Evolutionary conservation across 305 asterid genomes (phyloP), one percentile per base, ranked within the genome.

Genomic region (Fraxinus angustifolia): DNA sequence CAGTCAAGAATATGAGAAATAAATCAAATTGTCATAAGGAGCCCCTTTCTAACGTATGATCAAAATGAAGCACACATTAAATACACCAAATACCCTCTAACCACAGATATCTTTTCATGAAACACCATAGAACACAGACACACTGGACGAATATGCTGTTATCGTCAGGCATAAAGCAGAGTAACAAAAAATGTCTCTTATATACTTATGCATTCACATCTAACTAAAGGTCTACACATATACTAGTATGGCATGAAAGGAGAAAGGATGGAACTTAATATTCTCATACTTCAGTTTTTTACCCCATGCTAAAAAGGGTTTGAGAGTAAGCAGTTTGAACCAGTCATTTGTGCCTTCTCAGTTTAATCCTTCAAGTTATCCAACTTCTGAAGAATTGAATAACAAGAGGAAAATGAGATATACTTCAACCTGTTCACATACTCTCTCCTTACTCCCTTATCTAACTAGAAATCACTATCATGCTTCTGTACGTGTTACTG

Each of bases 61-160:
- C 40, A 80, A 72, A 72, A 35, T 73, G 58, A 72, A 72, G 73
- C 17, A 72, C 42, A 48, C 31, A 36, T 60, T 11, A 67, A 67
- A 67, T 26, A 67, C 73, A 26, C 17, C 19, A 10, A 4, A 17
- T 7, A 31, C 17, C 5, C 67, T 42, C 79, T 10, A 75, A 77
- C 8, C 8, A 65, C 17, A 53, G 42, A 50, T 3, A n/a, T 77
- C 72, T 50, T 10, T 71, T 1, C 1, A 0, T 31, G 50, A 77
- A n/a, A 16, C 40, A 31, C 71, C 34, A 77, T 28, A 45, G 48
- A 11, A 53, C 35, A 26, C 5, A 11, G 19, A 67, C 73, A 28
- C 6, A n/a, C 74, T 67, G 74, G 38, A 11, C 4, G 3, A 1
- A 8, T 11, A 1, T 58, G 11, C 30, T 58, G 31, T 8, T 28